Base-by-base conservation (phyloP, 192 early-diverging fungal species). In the Cladochytrium replicatum region DNA sequence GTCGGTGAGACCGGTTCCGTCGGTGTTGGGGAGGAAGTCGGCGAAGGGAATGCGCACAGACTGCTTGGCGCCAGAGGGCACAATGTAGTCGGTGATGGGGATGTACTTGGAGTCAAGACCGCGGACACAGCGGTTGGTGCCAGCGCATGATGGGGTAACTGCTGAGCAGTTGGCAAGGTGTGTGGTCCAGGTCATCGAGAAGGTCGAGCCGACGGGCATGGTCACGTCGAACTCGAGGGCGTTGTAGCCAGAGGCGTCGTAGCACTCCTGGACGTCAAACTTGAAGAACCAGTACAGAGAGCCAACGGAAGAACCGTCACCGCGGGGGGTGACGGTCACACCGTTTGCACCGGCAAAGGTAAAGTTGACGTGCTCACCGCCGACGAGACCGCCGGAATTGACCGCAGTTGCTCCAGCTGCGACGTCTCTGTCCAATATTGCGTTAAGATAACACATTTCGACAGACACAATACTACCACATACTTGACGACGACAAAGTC, bases 211-310 rank as follows among this genome's bases (percentile, higher is more conserved):
- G 7, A 46, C 42, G 41, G 64, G 64, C 11, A 43, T 54, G 13
- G 42, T 15, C 26, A 61, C 28, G 48, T 66, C 64, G 57, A 63
- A 66, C 29, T 39, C 51, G 17, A 66, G 24, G 23, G 59, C 59
- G 23, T 31, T 34, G 28, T 50, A 56, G 45, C 48, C 21, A 23
- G 55, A 40, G 22, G 52, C 29, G 52, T 66, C 49, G 44, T 47
- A 66, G 52, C 63, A 66, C 11, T 50, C 63, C 6, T 27, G 29
- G 22, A 45, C 30, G 41, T 63, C 58, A 28, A 66, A 63, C 50
- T 66, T 66, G 34, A 34, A 17, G 32, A 61, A 66, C 41, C 37
- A 66, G 55, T n/a, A n/a, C n/a, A n/a, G n/a, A n/a, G n/a, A n/a
- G n/a, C n/a, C n/a, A 43, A 43, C 15, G 7, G 6, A 6, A 11